Conservation (phyloP, 148 eudicot genomes). For the Mesembryanthemum crystallinum region DNA sequence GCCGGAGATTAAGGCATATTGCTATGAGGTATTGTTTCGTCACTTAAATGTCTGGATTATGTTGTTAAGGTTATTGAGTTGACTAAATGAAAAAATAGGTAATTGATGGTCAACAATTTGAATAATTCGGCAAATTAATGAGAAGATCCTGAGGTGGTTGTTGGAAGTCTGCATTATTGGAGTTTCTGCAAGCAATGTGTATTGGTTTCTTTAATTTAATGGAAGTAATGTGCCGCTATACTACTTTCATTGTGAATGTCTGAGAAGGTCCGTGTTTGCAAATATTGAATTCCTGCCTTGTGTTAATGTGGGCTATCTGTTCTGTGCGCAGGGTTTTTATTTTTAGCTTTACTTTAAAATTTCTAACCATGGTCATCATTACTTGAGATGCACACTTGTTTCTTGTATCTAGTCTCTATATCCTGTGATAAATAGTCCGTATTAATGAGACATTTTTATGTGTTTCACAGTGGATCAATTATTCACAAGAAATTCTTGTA, state of each 20-base stretch:
- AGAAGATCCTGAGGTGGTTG: not conserved
- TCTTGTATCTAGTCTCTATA: not conserved
- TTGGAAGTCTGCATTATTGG: not conserved
- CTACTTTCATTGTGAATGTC: not conserved
- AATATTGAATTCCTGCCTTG: not conserved
- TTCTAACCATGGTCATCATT: not conserved
- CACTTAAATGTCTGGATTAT: not conserved
- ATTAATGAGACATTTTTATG: not conserved
- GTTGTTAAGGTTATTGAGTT: not conserved
- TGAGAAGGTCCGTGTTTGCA: not conserved
- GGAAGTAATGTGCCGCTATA: not conserved
- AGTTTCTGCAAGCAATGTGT: not conserved
- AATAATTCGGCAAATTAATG: not conserved
- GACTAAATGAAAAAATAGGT: not conserved
- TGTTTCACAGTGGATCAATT: constrained; percentile 57
- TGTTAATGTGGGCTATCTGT: not conserved
- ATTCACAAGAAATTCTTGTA: constrained; percentile 87
- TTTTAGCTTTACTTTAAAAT: not conserved
- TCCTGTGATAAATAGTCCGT: constrained; percentile 1
- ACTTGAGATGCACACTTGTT: not conserved
- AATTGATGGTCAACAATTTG: not conserved
- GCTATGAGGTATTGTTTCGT: constrained; percentile 66
- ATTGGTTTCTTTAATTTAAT: not conserved
- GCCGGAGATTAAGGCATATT: constrained; percentile 77
- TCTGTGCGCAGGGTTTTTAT: not conserved